Evolutionary conservation across 352 stramenopile genomes (phyloP).

Genomic region (Phytophthora sojae): DNA sequence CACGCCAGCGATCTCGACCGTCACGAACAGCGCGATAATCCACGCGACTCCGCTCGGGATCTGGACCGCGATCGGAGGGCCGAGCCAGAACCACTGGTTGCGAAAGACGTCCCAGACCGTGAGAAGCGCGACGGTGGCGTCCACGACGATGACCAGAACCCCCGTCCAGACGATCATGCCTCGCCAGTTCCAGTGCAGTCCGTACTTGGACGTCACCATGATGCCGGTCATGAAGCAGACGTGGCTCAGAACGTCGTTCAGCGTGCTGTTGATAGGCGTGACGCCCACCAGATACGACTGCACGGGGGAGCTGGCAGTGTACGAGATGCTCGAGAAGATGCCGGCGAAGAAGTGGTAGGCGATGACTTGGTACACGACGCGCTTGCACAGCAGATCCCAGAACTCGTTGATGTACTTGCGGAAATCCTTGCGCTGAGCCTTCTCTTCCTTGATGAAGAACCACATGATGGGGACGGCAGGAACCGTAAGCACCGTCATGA

Average conservation of each 20-base stretch:
- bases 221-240: slow-evolving; percentile 27
- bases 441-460: slow-evolving; percentile 27
- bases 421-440: slow-evolving; percentile 17
- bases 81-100: slow-evolving; percentile 30
- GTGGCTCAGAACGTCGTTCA: slow-evolving; percentile 20
- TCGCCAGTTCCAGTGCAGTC: slow-evolving; percentile 26
- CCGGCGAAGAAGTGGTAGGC: slow-evolving; percentile 33
- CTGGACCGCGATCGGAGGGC: slow-evolving; percentile 23
- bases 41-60: slow-evolving; percentile 20
- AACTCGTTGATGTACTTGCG: slow-evolving; percentile 23
- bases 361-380: slow-evolving; percentile 20
- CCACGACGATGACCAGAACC: slow-evolving; percentile 22
- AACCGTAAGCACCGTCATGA: slow-evolving; percentile 13
- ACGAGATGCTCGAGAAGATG: slow-evolving; percentile 22
- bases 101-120: slow-evolving; percentile 28
- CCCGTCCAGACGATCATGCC: slow-evolving; percentile 27
- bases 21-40: slow-evolving; percentile 30
- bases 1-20: slow-evolving; percentile 25
- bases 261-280: slow-evolving; percentile 22
- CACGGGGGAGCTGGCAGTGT: slow-evolving; percentile 14
- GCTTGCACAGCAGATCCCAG: slow-evolving; percentile 20
- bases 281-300: slow-evolving; percentile 25
- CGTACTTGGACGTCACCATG: slow-evolving; percentile 32
- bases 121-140: slow-evolving; percentile 19
- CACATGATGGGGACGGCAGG: slow-evolving; percentile 16